A percentile compares a stretch with the other conserved stretches of the same genome.
Evolutionary conservation across 192 early-diverging fungal species (phyloP).

Genomic region (Entomortierella beljakovae): DNA sequence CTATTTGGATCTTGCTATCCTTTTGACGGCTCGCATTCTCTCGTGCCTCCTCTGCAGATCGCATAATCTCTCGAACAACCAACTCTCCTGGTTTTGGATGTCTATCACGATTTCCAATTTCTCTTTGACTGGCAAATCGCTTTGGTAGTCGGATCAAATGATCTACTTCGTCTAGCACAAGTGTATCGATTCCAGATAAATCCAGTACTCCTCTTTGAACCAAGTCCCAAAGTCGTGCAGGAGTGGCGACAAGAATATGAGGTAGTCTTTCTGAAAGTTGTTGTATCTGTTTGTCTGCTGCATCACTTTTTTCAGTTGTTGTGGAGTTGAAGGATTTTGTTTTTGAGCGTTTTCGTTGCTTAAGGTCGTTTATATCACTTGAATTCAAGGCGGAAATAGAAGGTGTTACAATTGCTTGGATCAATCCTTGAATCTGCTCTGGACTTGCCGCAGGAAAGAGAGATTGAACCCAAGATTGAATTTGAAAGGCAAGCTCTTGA

Average conservation of each 20-base stretch:
- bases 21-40: too few species aligned
- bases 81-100: constrained; percentile 62
- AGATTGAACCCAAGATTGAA: constrained; percentile 55
- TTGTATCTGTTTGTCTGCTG: constrained; percentile 25
- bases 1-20: constrained; percentile 64
- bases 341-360: not conserved
- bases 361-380: too few species aligned
- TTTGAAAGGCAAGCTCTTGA: constrained; percentile 65
- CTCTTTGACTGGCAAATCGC: constrained; percentile 56
- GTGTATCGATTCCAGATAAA: constrained; percentile 40
- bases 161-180: constrained; percentile 67
- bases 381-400: not conserved
- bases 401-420: constrained; percentile 29
- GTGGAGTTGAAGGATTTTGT: not conserved
- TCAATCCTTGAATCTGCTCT: constrained; percentile 24
- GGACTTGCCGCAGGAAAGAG: constrained; percentile 30
- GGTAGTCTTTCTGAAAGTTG: constrained; percentile 21
- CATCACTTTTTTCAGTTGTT: not conserved
- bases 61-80: constrained; percentile 37
- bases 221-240: constrained; percentile 46
- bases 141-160: constrained; percentile 64
- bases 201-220: constrained; percentile 45
- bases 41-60: constrained; percentile 22
- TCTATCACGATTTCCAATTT: constrained; percentile 45
- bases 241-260: constrained; percentile 57